Evolutionary conservation across 345 rosid species (phyloP).

Genomic region (Eucalyptus leucophloia): DNA sequence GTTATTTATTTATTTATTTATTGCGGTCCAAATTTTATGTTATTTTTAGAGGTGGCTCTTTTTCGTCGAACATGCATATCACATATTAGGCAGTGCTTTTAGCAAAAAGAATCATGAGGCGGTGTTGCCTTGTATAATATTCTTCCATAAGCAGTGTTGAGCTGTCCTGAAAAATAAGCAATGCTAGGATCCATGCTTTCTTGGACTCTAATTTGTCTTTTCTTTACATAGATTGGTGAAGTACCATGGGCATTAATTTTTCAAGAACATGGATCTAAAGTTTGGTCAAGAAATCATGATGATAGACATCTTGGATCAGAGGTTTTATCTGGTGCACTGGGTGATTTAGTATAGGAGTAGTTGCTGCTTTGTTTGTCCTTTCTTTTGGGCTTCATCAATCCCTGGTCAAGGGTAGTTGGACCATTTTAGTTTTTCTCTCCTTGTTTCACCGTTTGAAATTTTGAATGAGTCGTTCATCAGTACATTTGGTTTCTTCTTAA

Average conservation of each 20-base stretch:
- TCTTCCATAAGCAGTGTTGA: background rate
- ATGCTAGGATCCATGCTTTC: background rate
- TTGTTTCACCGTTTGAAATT: background rate
- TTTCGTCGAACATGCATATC: background rate
- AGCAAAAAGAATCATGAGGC: background rate
- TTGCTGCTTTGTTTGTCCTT: background rate
- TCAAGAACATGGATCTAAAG: background rate
- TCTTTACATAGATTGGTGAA: background rate
- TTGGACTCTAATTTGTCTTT: background rate
- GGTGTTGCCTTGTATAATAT: background rate
- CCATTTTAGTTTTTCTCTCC: background rate
- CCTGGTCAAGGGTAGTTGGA: background rate
- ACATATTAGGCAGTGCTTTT: background rate
- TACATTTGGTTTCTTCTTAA: background rate
- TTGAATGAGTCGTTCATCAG: background rate
- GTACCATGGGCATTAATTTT: background rate
- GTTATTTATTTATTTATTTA: too few species aligned
- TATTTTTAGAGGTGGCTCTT: background rate
- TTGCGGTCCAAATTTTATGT: background rate
- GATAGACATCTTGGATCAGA: background rate
- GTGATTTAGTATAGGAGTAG: background rate
- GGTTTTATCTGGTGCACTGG: background rate
- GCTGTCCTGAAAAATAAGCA: background rate
- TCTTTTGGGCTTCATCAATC: background rate
- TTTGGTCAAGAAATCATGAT: background rate